Conservation (phyloP, 768 basidiomycete genomes). For the Ramaria rubella region DNA sequence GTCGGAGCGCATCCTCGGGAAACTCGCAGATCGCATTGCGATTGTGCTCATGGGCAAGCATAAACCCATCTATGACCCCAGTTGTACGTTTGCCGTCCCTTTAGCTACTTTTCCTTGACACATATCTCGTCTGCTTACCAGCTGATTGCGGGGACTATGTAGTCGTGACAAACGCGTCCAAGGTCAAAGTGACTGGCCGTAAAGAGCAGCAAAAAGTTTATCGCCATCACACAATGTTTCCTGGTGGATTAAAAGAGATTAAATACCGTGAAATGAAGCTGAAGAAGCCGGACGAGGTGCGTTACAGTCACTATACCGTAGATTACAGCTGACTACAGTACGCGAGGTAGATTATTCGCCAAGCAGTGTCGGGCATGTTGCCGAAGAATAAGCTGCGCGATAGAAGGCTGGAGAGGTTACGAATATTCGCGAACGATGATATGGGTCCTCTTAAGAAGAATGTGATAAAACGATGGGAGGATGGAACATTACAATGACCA, state of each 20-base stretch:
- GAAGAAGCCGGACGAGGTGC: slow-evolving; percentile 82
- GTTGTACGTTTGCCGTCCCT: slow-evolving; percentile 45
- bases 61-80: slow-evolving; percentile 93
- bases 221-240: slow-evolving; percentile 85
- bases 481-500: slow-evolving; percentile 14
- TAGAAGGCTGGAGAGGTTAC: slow-evolving; percentile 76
- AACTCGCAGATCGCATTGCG: slow-evolving; percentile 90
- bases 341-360: slow-evolving; percentile 83
- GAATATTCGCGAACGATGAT: slow-evolving; percentile 77
- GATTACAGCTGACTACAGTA: not conserved
- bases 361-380: slow-evolving; percentile 96
- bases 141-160: slow-evolving; percentile 99
- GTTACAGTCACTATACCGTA: slow-evolving; percentile 19
- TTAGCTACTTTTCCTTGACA: not conserved
- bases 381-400: slow-evolving; percentile 97
- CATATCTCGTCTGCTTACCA: slow-evolving; percentile 23
- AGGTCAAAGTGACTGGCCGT: slow-evolving; percentile 80
- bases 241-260: slow-evolving; percentile 90
- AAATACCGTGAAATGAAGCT: slow-evolving; percentile 79
- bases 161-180: slow-evolving; percentile 83
- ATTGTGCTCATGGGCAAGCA: slow-evolving; percentile 98
- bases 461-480: slow-evolving; percentile 73
- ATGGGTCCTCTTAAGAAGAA: slow-evolving; percentile 75
- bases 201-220: slow-evolving; percentile 86
- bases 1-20: slow-evolving; percentile 84